Conservation (phyloP, 495 filamentous ascomycete species). For the Lasiosphaeriaceae sp. region DNA sequence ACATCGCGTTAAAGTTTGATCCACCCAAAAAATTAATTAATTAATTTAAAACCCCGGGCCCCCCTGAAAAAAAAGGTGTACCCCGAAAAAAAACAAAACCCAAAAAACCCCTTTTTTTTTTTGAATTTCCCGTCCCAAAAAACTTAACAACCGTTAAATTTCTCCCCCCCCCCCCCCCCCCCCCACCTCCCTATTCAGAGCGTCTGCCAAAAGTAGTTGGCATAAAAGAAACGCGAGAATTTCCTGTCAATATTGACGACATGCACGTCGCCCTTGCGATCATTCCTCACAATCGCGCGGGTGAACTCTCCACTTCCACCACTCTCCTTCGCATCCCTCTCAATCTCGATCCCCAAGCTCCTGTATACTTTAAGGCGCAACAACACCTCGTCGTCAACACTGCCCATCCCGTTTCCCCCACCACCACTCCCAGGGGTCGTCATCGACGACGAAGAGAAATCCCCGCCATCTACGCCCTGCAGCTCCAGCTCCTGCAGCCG, state of each 20-base stretch:
- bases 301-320: slow-evolving; percentile 72
- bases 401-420: slow-evolving; percentile 8
- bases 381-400: slow-evolving; percentile 49
- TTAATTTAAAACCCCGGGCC: too few species aligned
- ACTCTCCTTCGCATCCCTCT: slow-evolving; percentile 66
- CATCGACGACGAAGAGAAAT: slow-evolving; percentile 15
- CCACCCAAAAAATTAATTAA: too few species aligned
- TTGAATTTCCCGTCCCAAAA: too few species aligned
- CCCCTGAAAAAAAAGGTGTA: not conserved
- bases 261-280: slow-evolving; percentile 84
- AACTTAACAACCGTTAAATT: too few species aligned
- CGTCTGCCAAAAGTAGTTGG: slow-evolving; percentile 94
- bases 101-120: too few species aligned
- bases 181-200: slow-evolving; percentile 29
- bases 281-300: slow-evolving; percentile 82
- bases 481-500: slow-evolving; percentile 77
- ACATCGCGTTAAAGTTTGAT: too few species aligned
- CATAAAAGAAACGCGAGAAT: slow-evolving; percentile 87
- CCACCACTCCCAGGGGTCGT: too few species aligned
- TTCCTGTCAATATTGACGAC: slow-evolving; percentile 92
- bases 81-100: not conserved
- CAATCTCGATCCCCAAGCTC: slow-evolving; percentile 83
- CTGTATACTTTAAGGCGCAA: slow-evolving; percentile 88
- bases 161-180: not conserved
- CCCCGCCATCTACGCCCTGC: slow-evolving; percentile 67